These are phyloP conservation scores for Agaricus sinodeliciosus DNA, from an alignment of 768 basidiomycete genomes.

Conservation along the genomic window DNA sequence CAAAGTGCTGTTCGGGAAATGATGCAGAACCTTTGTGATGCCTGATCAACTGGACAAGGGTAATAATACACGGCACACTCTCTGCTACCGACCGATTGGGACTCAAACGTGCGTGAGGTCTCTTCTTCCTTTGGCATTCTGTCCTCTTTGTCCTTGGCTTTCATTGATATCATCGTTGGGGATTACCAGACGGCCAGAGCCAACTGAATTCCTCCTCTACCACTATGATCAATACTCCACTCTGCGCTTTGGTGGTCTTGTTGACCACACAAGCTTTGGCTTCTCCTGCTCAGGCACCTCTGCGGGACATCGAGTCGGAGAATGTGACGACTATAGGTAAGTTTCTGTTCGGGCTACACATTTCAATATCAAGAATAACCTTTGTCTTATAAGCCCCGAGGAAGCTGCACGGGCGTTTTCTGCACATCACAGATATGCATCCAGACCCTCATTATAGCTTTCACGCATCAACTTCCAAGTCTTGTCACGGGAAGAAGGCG, in stretches of 20 bases:
- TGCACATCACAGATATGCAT: slow-evolving; percentile 83
- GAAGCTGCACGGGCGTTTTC: slow-evolving; percentile 63
- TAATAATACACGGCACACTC: neutral
- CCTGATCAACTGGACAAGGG: no score
- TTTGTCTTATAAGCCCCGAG: slow-evolving; percentile 26
- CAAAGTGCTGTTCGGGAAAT: no score
- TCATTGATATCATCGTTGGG: neutral
- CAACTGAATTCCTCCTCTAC: neutral
- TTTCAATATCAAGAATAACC: neutral
- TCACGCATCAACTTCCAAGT: slow-evolving; percentile 45
- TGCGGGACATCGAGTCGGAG: neutral
- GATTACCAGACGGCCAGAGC: neutral
- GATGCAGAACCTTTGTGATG: neutral
- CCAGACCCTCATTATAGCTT: slow-evolving; percentile 63
- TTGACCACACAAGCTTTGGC: neutral
- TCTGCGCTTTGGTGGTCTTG: neutral
- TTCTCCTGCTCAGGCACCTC: slow-evolving; percentile 2
- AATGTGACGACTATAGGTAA: neutral
- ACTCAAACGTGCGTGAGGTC: slow-evolving; percentile 8
- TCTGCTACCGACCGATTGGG: neutral
- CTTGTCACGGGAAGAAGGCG: slow-evolving; percentile 63
- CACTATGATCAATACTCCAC: neutral
- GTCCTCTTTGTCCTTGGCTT: neutral
- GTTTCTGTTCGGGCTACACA: neutral
- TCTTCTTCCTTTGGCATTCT: neutral